Base-by-base conservation (phyloP, 768 basidiomycete species). In the Termitomyces sp. region DNA sequence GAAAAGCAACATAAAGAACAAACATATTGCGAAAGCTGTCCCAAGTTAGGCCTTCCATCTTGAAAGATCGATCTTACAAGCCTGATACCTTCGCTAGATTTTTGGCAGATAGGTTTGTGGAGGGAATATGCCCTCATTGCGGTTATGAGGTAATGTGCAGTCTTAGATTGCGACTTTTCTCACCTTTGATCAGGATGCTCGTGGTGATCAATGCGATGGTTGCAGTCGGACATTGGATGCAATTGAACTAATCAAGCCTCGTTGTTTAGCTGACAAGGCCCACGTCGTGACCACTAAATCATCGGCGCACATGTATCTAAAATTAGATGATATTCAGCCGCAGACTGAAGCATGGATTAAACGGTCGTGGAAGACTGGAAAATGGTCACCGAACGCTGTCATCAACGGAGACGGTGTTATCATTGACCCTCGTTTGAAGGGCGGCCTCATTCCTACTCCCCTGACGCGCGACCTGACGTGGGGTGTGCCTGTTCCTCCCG, bases 71-170 rank as follows among this genome's bases (percentile, higher is more conserved):
- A 16, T 14, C 41, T 38, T 9, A 46, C 20, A 24, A 18, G 20
- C 24, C 46, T 36, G 46, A 63, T n/a, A 6, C 41, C 14, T 16
- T 18, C 52, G 30, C 36, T 59, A 92, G 92, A 64, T 99, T 97
- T 75, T 74, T 99, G 36, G 97, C 97, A 20, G 97, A 99, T 73
- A 88, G 97, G 55, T 98, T 90, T 72, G 95, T 98, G 0, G 96
- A 98, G 71, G 97, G 97, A n/a, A 92, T 84, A 35, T 99, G 97
- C 68, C 97, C 97, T 0, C 81, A 97, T 71, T 98, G 97, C 68
- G 82, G 81, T 49, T 94, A 86, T 62, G 88, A 94, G 58, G 90
- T 90, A 59, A 63, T 81, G 20, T 26, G 24, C 53, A 52, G 54
- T 40, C 35, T 7, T 30, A 45, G 20, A 14, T 58, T 24, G 3